A percentile compares a stretch with the other conserved stretches of the same genome.
These are phyloP conservation scores for Dalbergia cultrata DNA, from an alignment of 306 rosid genomes.

Conservation along the genomic window DNA sequence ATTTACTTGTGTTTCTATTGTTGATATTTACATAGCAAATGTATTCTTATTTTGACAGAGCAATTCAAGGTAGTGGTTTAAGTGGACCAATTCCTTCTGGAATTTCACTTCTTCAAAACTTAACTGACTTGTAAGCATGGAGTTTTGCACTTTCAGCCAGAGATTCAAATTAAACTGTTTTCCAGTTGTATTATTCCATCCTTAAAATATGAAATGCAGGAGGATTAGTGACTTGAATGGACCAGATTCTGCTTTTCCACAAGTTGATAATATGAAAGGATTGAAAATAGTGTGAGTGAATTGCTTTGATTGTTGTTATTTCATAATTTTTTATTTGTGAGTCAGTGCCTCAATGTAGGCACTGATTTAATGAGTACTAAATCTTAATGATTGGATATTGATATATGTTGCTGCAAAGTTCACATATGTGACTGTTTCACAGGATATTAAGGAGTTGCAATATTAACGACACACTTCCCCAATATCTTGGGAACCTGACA, in stretches of 20 bases:
- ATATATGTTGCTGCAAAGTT: neutral
- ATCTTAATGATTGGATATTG: neutral
- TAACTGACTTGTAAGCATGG: constrained; percentile 64
- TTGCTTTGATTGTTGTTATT: neutral
- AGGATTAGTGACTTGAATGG: constrained; percentile 75
- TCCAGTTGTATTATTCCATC: neutral
- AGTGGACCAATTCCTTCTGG: constrained; percentile 72
- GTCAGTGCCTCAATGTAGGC: neutral
- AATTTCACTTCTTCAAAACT: constrained; percentile 50
- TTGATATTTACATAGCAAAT: constrained; percentile 14
- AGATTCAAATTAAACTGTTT: neutral
- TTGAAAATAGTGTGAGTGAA: constrained; percentile 58
- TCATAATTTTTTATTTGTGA: neutral
- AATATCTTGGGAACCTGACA: constrained; percentile 21
- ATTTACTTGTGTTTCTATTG: neutral
- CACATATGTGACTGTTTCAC: constrained; percentile 25
- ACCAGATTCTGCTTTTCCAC: constrained; percentile 57
- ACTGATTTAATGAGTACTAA: neutral
- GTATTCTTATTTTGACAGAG: constrained; percentile 48
- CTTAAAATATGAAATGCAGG: constrained; percentile 53
- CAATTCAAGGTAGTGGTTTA: constrained; percentile 69
- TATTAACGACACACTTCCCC: constrained; percentile 58
- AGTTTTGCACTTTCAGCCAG: neutral
- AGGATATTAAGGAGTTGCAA: constrained; percentile 78
- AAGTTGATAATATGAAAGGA: constrained; percentile 38